phyloP scores from a whole-genome alignment of 2,329 filamentous ascomycete species.

The Torrubiellomyces zombiae region DNA sequence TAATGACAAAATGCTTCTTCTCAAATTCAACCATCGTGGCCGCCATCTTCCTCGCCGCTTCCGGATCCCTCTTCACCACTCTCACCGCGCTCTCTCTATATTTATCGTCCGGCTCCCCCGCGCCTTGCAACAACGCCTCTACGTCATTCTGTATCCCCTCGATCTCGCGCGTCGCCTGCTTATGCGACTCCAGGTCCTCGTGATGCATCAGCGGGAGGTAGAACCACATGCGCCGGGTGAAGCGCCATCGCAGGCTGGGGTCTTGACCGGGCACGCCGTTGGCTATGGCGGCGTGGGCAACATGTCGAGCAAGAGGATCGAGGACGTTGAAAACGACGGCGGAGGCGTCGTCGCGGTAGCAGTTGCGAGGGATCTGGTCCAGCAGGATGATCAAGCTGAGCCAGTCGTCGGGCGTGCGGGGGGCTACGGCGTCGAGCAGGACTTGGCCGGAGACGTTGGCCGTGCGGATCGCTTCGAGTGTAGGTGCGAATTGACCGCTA shows the following conservation, averaged over 20 bases:
- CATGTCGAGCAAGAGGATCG: conserved; percentile 33
- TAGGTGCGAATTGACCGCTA: conserved; percentile 15
- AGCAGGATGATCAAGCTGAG: conserved; percentile 39
- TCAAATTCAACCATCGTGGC: conserved; percentile 16
- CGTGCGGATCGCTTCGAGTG: conserved; percentile 17
- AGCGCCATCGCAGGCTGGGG: conserved; percentile 15
- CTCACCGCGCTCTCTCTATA: conserved; percentile 11
- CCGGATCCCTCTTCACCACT: conserved; percentile 11
- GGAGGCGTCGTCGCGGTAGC: conserved; percentile 33
- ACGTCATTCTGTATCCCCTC: conserved; percentile 16
- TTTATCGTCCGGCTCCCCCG: conserved; percentile 8
- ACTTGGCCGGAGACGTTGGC: conserved; percentile 12
- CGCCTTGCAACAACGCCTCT: conserved; percentile 12
- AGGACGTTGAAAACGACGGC: conserved; percentile 33
- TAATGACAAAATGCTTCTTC: conserved; percentile 29
- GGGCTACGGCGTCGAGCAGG: conserved; percentile 12
- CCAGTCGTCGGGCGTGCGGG: conserved; percentile 16
- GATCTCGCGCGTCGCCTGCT: conserved; percentile 16
- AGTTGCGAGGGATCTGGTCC: conserved; percentile 47
- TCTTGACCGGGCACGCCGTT: conserved; percentile 12
- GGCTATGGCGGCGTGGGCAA: conserved; percentile 21
- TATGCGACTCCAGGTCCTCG: conserved; percentile 29
- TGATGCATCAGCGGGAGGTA: conserved; percentile 44
- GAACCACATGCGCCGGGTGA: conserved; percentile 35
- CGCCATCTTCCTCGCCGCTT: conserved; percentile 10